Evolutionary conservation across 257 asterid genomes (phyloP).

Genomic region (Capsicum baccatum): DNA sequence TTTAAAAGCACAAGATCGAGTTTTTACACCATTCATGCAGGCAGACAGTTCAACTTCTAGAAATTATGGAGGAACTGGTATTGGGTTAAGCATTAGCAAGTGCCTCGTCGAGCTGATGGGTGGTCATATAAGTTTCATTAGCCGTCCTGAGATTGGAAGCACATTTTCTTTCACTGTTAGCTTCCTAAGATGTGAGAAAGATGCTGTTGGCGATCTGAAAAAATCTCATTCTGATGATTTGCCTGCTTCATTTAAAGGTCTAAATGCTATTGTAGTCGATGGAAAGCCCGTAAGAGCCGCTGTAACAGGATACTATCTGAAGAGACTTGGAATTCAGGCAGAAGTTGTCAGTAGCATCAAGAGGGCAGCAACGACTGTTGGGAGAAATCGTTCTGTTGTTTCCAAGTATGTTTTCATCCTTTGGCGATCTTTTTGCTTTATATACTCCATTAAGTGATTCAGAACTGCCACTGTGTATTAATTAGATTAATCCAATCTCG

Average conservation of each 20-base stretch:
- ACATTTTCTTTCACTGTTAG: slow-evolving; percentile 77
- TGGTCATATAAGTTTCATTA: slow-evolving; percentile 78
- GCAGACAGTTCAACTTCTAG: slow-evolving; percentile 97
- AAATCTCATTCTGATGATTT: slow-evolving; percentile 59
- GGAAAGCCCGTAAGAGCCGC: slow-evolving; percentile 82
- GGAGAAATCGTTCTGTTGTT: slow-evolving; percentile 47
- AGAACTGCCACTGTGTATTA: background rate
- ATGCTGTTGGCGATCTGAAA: slow-evolving; percentile 43
- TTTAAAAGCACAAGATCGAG: slow-evolving; percentile 67
- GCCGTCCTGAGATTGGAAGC: slow-evolving; percentile 84
- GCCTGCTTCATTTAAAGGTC: slow-evolving; percentile 64
- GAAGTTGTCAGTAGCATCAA: slow-evolving; percentile 59
- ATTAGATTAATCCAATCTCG: background rate
- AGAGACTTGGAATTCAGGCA: slow-evolving; percentile 77
- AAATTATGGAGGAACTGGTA: slow-evolving; percentile 92
- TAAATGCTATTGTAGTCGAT: slow-evolving; percentile 72
- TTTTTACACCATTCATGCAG: slow-evolving; percentile 95
- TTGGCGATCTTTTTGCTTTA: background rate
- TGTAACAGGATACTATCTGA: slow-evolving; percentile 77
- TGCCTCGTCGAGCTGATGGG: slow-evolving; percentile 94
- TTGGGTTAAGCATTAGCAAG: slow-evolving; percentile 90
- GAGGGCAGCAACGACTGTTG: slow-evolving; percentile 47
- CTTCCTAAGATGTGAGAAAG: slow-evolving; percentile 54
- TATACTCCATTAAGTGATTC: slow-evolving; percentile 3
- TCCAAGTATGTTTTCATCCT: slow-evolving; percentile 51